Conservation (phyloP, 2,329 filamentous ascomycete genomes). For the Trichoderma citrinoviride region DNA sequence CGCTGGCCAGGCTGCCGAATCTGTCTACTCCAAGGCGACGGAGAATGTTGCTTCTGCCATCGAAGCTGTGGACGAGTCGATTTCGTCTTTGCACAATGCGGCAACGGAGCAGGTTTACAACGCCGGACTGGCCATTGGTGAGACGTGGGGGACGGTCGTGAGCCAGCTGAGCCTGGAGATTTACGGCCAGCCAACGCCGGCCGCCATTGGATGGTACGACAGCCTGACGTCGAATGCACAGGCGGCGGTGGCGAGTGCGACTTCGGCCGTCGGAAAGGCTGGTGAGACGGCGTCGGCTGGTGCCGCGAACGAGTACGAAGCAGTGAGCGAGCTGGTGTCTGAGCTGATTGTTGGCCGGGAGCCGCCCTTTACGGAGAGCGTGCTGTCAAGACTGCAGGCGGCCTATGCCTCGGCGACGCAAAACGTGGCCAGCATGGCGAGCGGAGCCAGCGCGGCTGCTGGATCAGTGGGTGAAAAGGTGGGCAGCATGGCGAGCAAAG, state of each 20-base stretch:
- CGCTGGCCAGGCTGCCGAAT: conserved; percentile 51
- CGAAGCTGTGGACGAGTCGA: conserved; percentile 39
- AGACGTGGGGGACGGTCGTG: conserved; percentile 46
- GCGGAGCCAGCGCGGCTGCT: conserved; percentile 35
- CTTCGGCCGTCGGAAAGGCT: conserved; percentile 49
- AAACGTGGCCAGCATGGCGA: conserved; percentile 47
- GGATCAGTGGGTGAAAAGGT: conserved; percentile 38
- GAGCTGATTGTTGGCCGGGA: conserved; percentile 77
- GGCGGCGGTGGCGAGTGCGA: conserved; percentile 57
- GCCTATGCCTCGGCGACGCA: conserved; percentile 68
- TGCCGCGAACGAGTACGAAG: conserved; percentile 63
- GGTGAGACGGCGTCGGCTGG: conserved; percentile 61
- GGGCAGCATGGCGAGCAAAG: conserved; percentile 40
- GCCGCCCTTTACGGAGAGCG: conserved; percentile 76
- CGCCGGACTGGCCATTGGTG: conserved; percentile 40
- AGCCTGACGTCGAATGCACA: conserved; percentile 47
- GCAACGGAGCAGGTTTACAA: conserved; percentile 40
- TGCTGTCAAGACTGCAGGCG: conserved; percentile 67
- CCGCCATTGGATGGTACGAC: conserved; percentile 56
- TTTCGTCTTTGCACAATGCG: conserved; percentile 46
- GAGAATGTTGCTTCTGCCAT: conserved; percentile 43
- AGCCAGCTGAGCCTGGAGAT: conserved; percentile 65
- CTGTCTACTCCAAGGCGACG: conserved; percentile 45
- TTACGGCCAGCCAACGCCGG: conserved; percentile 65
- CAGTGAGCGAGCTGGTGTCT: conserved; percentile 68